phyloP scores from a whole-genome alignment of 2,329 filamentous ascomycete genomes.

The Diaporthe vexans region DNA sequence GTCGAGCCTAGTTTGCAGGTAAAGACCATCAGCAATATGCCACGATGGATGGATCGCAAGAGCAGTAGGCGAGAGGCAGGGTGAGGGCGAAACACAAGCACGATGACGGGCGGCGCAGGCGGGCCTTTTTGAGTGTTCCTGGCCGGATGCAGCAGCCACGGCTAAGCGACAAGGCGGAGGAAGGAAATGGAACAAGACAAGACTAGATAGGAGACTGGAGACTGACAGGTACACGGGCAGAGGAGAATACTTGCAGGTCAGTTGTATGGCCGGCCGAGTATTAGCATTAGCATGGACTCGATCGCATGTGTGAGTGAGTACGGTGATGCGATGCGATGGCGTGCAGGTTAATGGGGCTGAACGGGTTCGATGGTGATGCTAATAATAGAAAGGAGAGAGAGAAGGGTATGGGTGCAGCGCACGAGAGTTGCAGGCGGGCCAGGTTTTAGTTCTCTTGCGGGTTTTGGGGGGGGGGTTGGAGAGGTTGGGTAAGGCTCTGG shows the following conservation, averaged over 20 bases:
- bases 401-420: slow-evolving; percentile 33
- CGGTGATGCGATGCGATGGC: slow-evolving; percentile 30
- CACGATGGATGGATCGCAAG: slow-evolving; percentile 29
- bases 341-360: slow-evolving; percentile 35
- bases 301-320: slow-evolving; percentile 10
- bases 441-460: slow-evolving; percentile 21
- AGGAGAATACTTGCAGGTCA: slow-evolving; percentile 12
- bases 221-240: not conserved
- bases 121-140: slow-evolving; percentile 42
- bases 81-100: slow-evolving; percentile 36
- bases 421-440: slow-evolving; percentile 30
- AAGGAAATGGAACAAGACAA: not conserved
- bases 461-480: slow-evolving; percentile 31
- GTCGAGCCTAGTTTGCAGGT: not conserved
- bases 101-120: slow-evolving; percentile 36
- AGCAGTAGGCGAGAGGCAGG: slow-evolving; percentile 30
- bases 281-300: slow-evolving; percentile 31
- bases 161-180: slow-evolving; percentile 8
- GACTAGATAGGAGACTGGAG: not conserved
- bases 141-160: slow-evolving; percentile 33
- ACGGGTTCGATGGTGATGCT: slow-evolving; percentile 25
- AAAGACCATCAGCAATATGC: slow-evolving; percentile 7
- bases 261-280: slow-evolving; percentile 25
- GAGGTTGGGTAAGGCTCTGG: slow-evolving; percentile 19
- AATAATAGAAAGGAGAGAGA: slow-evolving; percentile 37